Percentiles rank a stretch among this genome's conserved stretches.
phyloP scores from a whole-genome alignment of 768 basidiomycete genomes.

The Boletus patriciae region DNA sequence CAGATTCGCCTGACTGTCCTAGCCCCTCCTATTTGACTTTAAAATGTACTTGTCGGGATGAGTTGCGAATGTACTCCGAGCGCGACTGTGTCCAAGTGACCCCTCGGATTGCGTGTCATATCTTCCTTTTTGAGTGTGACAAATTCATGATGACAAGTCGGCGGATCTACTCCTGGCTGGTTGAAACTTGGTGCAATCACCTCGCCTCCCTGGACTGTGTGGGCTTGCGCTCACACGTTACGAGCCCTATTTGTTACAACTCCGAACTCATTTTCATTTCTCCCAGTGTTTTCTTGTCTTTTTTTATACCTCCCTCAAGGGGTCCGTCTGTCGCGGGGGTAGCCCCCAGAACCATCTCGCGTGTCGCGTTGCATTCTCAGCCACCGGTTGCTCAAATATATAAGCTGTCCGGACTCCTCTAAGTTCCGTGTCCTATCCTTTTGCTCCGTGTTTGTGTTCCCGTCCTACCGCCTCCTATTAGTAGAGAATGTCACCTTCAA shows the following conservation, averaged over 20 bases:
- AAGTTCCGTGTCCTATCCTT: background rate
- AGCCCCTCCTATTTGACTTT: background rate
- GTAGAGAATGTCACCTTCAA: slow-evolving; percentile 22
- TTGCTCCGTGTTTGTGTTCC: background rate
- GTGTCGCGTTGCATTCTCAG: slow-evolving; percentile 15
- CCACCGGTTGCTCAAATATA: slow-evolving; percentile 24
- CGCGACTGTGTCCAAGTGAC: background rate
- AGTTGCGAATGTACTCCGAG: too few relatives aligned
- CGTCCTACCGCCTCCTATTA: background rate
- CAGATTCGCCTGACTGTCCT: too few relatives aligned
- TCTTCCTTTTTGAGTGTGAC: background rate
- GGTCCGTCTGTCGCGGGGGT: background rate
- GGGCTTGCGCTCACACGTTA: slow-evolving; percentile 1
- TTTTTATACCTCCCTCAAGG: background rate
- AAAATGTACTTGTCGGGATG: too few relatives aligned
- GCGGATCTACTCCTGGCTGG: background rate
- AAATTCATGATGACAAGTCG: background rate
- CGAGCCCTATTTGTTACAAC: too few relatives aligned
- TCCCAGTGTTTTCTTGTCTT: background rate
- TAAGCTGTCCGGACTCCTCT: slow-evolving; percentile 14
- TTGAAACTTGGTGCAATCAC: slow-evolving; percentile 1
- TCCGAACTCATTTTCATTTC: slow-evolving; percentile 2
- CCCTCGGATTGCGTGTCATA: background rate
- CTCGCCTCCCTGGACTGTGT: background rate
- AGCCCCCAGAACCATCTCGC: too few relatives aligned